Evolutionary conservation across 805 yeast genomes (phyloP), one percentile per base, ranked within the genome.

Genomic region (Metschnikowia lunata): DNA sequence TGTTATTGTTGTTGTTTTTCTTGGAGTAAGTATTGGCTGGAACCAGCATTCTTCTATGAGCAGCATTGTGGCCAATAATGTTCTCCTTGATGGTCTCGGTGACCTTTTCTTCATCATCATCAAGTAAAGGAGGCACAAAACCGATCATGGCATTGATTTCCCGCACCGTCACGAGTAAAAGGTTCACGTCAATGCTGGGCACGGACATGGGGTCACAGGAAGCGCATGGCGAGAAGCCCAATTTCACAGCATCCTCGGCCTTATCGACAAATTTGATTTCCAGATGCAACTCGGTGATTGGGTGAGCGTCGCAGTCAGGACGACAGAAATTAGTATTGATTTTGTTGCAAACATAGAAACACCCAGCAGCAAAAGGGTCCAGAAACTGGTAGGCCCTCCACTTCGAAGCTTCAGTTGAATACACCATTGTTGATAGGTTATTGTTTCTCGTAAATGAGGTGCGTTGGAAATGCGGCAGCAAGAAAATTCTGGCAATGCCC

Each of bases 381-480:
- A 75, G 69, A 59, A 78, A 79, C 55, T 79, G 82, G 59, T 79
- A 81, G 1, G 86, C 86, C 41, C 74, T 77, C 83, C 83, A 78
- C 55, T 72, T 79, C 34, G 75, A 60, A 11, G 64, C 56, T 34
- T 74, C 77, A 6, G 74, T 58, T 1, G 69, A 58, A 57, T 76
- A 75, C 35, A 62, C 63, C 73, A 67, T 70, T 35, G 40, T 38
- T 29, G n/a, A 12, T 29, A 12, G 26, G 14, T 9, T 12, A 15
- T 30, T 31, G 35, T 29, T 29, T 12, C n/a, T 29, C 31, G 31
- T 29, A 29, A 29, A 29, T 29, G 23, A 18, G 23, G 23, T 18
- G 23, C 23, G 23, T 18, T 18, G 23, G 37, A 33, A 37, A 39
- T 33, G 28, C 2, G 18, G 13, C n/a, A 12, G 13, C 28, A n/a